Evolutionary conservation across 768 basidiomycete genomes (phyloP).

Genomic region (Saitozyma sp.): DNA sequence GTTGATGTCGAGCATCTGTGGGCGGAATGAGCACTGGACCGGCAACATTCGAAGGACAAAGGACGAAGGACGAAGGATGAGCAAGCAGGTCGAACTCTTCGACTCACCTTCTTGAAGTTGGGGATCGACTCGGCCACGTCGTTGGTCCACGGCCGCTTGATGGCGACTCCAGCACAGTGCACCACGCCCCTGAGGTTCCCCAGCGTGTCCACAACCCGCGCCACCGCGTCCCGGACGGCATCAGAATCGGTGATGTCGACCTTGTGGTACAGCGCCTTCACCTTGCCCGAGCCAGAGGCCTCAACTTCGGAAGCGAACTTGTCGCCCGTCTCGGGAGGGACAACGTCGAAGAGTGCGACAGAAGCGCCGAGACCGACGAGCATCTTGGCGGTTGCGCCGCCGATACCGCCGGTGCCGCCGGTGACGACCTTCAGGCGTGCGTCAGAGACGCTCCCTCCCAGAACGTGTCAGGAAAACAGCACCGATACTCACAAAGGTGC

Average conservation of each 20-base stretch:
- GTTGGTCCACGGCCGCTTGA: constrained; percentile 31
- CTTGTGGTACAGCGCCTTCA: constrained; percentile 31
- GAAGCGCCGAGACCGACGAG: constrained; percentile 27
- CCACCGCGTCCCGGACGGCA: constrained; percentile 33
- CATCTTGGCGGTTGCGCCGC: constrained; percentile 25
- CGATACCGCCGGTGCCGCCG: constrained; percentile 46
- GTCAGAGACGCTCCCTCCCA: not conserved
- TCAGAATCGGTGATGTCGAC: constrained; percentile 39
- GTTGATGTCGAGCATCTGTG: constrained; percentile 45
- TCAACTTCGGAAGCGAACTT: constrained; percentile 20
- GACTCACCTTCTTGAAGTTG: constrained; percentile 43
- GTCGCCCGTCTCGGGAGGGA: constrained; percentile 34
- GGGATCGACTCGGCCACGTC: constrained; percentile 31
- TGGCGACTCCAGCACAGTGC: constrained; percentile 33
- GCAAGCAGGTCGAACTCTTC: not conserved
- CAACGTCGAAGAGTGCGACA: constrained; percentile 45
- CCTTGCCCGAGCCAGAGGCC: constrained; percentile 4
- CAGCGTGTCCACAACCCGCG: constrained; percentile 16
- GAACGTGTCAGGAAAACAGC: not conserved
- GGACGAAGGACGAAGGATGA: too few relatives aligned
- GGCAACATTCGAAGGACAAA: too few relatives aligned
- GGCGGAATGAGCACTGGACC: too few relatives aligned
- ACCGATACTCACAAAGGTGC: constrained; percentile 31
- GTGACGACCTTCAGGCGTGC: constrained; percentile 28
- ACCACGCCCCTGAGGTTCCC: constrained; percentile 32